Evolutionary conservation across 495 filamentous ascomycete species (phyloP), one percentile per base, ranked within the genome.

Genomic region (Trichoderma erinaceum): DNA sequence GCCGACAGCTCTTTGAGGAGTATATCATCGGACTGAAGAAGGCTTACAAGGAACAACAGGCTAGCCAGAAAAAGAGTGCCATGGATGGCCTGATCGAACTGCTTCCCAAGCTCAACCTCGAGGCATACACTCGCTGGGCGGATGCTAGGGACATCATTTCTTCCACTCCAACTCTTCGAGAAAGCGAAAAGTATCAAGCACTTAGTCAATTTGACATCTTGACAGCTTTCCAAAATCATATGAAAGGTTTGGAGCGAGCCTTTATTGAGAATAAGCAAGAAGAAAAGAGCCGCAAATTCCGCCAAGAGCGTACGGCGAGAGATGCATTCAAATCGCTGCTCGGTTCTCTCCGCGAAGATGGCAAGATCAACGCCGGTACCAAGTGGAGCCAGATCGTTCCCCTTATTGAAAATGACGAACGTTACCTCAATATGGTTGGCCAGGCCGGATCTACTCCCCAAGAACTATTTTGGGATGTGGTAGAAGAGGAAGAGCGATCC

Each of bases 381-480:
- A 97, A 94, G 75, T 99, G 95, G 95, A 90, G 84, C 80, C 84
- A 93, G 67, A 83, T 97, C 69, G 83, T 90, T 72, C 90, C 91
- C 4, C 74, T 89, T 65, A 86, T 99, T 71, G 85, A 90, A 70
- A 82, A 90, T 71, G 95, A 98, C 71, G 84, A 90, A 61, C 89
- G 92, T 68, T 98, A 96, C 79, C 84, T 82, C 73, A 90, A 87
- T 63, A 90, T 97, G 80, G 85, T 95, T 41, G 95, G 93, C 56
- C 92, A 95, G 71, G 74, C 87, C 52, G 96, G 96, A 66, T 97
- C 95, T 4, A 90, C 87, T 5, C 91, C 94, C n/a, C 82, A 97
- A 69, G 95, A 99, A 68, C 81, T 99, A 11, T 97, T 98, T 78
- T 97, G 96, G 94, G 96, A 99, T 78, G 84, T 93, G 64, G 85